phyloP scores from a whole-genome alignment of 164 flowering plant species.

The Nymphaea colorata region DNA sequence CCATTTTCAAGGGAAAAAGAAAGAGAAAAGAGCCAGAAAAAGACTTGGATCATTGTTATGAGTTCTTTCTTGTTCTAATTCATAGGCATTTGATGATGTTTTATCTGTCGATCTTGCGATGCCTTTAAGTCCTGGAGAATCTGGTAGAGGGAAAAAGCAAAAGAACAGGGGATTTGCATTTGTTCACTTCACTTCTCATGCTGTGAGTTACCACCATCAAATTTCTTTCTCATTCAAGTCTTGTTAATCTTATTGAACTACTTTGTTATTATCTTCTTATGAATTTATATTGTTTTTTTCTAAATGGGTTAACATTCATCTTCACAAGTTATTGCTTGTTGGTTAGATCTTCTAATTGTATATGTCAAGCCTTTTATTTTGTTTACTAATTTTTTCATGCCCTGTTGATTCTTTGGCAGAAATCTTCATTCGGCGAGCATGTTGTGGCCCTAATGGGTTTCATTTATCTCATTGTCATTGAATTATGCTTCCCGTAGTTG shows the following conservation, averaged over 20 bases:
- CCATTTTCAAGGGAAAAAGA: background rate
- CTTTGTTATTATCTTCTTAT: background rate
- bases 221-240: background rate
- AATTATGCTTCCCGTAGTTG: background rate
- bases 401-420: background rate
- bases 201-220: conserved; percentile 15
- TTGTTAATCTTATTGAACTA: background rate
- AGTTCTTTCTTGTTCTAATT: background rate
- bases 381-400: background rate
- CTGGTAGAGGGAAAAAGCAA: conserved; percentile 12
- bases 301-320: background rate
- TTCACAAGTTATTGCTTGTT: background rate
- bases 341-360: background rate
- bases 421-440: background rate
- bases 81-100: conserved; percentile 29
- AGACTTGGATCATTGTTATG: background rate
- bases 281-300: background rate
- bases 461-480: background rate
- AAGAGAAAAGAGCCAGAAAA: too few relatives aligned
- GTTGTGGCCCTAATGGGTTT: background rate
- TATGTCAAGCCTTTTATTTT: background rate
- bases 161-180: conserved; percentile 36
- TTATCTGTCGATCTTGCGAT: conserved; percentile 28
- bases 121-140: conserved; percentile 9
- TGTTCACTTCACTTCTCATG: conserved; percentile 30